Percentiles rank a stretch among this genome's conserved stretches.
These are phyloP conservation scores for Alternaria atra DNA, from an alignment of 2,329 filamentous ascomycete genomes.

Conservation along the genomic window DNA sequence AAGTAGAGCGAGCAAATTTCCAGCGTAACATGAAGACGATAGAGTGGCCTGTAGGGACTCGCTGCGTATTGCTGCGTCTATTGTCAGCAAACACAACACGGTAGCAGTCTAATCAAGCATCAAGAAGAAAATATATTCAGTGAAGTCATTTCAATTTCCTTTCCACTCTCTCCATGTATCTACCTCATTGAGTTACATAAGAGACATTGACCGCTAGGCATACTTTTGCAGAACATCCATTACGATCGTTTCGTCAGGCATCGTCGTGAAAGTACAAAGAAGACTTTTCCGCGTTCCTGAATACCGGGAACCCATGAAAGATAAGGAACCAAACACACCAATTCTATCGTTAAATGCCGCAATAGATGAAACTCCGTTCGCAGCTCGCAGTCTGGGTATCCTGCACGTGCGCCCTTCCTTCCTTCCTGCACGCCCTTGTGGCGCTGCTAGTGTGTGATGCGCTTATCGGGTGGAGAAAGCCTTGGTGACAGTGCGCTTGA, in stretches of 20 bases:
- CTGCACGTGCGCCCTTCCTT: constrained; percentile 39
- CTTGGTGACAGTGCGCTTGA: constrained; percentile 99
- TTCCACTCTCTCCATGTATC: constrained; percentile 22
- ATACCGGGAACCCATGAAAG: constrained; percentile 38
- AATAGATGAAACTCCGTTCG: constrained; percentile 42
- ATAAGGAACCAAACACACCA: constrained; percentile 45
- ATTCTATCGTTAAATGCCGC: constrained; percentile 49
- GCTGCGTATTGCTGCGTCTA: neutral
- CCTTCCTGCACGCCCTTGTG: constrained; percentile 22
- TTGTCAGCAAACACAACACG: neutral
- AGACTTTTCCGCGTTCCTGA: constrained; percentile 37
- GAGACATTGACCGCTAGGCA: constrained; percentile 30
- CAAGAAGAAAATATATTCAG: neutral
- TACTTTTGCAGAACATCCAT: constrained; percentile 37
- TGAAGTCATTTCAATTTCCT: constrained; percentile 30
- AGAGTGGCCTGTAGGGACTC: neutral
- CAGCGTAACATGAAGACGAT: no score
- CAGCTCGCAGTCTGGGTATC: constrained; percentile 43
- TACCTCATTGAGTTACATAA: constrained; percentile 31
- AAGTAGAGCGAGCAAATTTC: no score
- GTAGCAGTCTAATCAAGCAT: neutral
- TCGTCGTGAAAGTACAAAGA: constrained; percentile 42
- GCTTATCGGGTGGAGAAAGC: constrained; percentile 88
- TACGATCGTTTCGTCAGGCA: constrained; percentile 39
- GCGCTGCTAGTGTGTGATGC: constrained; percentile 18